Evolutionary conservation across 106 monocot genomes (phyloP), one percentile per base, ranked within the genome.

Genomic region (Phalaenopsis equestris): DNA sequence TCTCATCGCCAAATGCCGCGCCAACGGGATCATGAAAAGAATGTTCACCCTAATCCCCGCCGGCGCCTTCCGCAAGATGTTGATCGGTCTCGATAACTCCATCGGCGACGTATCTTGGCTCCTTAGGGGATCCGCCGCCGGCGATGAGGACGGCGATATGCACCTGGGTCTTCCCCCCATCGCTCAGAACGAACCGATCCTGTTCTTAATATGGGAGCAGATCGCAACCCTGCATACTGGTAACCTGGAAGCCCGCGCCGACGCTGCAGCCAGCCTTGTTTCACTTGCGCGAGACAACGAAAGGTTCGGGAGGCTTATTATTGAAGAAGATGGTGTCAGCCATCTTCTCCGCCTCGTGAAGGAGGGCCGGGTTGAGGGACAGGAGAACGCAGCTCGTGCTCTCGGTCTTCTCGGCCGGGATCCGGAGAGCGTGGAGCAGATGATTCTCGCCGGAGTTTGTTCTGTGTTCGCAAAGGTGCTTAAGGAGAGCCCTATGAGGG

Each of bases 121-220:
- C 42, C 93, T 93, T 56, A 79, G 93, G 41, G 93, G 90, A 77
- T 93, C 93, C 48, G 83, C 89, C 15, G 83, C 89, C 0, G 82
- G 82, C 21, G 77, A 77, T 38, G 82, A 82, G 43, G 86, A 85
- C 73, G 90, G 90, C 65, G 90, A 87, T 57, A 84, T 67, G 46
- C 78, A 86, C 73, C 86, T 86, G 38, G 95, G 95, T 16, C 82
- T 95, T 15, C 90, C 92, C 21, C 92, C 92, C 61, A 95, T 95
- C 84, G 92, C 92, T 41, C 88, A 90, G 58, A 92, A 93, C 84
- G 95, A 95, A 65, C 95, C 95, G n/a, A 91, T 95, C 55, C 86
- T 95, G 36, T 83, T 68, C 80, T 81, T 95, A 19, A 92, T 95
- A 30, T 95, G 95, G 95, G 87, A 89, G 17, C 87, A 90, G 73